Base-by-base conservation (phyloP, 164 flowering plant species). In the Vitis rotundifolia region DNA sequence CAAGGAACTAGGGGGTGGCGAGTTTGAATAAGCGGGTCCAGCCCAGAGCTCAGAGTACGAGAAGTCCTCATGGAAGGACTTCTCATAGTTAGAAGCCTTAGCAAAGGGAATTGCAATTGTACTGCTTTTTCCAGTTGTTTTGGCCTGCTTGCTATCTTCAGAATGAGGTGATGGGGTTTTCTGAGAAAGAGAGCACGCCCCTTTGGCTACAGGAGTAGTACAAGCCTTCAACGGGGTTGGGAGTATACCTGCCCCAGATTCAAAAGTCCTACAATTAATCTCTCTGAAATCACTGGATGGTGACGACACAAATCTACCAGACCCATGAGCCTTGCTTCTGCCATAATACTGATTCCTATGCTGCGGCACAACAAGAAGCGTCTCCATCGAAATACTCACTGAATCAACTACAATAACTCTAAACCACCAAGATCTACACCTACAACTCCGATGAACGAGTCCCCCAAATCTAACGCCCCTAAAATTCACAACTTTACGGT, bases 1-100 rank as follows among this genome's bases (percentile, higher is more conserved):
- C 78, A 95, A 72, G 1, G 98, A 95, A 80, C 97, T 93, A 1
- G 99, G 97, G 2, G 97, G 99, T 1, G 99, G 99, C 1, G 99
- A 95, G 76, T 91, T 86, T 0, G 94, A 89, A 78, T 91, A 91
- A 0, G 94, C 72, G 13, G 90, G 95, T 7, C 98, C 88, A 10
- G 98, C 91, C 93, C 88, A 89, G 11, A 72, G 82, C 78, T 89
- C 90, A 49, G 88, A 79, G 68, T 57, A 80, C 66, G 72, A 48
- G 61, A 80, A 26, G 7, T 81, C 83, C 2, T 76, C 83, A 37
- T 9, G 51, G 13, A 73, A 83, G 47, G 63, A 29, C 49, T 53
- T 74, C n/a, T 61, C 71, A n/a, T 62, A 71, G 44, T 63, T 64
- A 8, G 59, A 49, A 13, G 51, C 44, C 51, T 79, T 80, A 19